Base-by-base conservation (phyloP, 2,329 filamentous ascomycete genomes). In the Exserohilum turcica region DNA sequence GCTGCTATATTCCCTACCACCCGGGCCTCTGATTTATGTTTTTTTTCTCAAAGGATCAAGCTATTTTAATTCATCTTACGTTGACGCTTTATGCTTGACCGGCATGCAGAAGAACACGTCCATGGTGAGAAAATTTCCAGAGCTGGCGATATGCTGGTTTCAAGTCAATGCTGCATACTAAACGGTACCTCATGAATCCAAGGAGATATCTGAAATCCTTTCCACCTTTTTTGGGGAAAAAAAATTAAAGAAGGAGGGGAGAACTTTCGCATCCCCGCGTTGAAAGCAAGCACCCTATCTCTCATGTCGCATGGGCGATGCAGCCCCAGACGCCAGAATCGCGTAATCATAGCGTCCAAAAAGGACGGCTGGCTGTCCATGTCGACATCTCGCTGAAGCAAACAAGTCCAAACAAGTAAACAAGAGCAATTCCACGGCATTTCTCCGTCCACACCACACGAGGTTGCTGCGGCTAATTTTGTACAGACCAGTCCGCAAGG, bases 31-130 rank as follows among this genome's bases (percentile, higher is more conserved):
- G 4, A 24, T 24, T 24, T 24, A 40, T 40, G 5, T 28, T 40
- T 38, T 28, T 40, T 38, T 35, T 43, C 18, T 47, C 24, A n/a
- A 28, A 46, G 19, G 43, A 48, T 16, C 48, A 38, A 13, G 38
- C 27, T 32, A 21, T 27, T 52, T 48, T 52, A 52, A 52, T 52
- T 47, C 32, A 52, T 52, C 10, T 52, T 47, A 40, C 48, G 42
- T 12, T 32, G 19, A 21, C 40, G 12, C 10, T n/a, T 24, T 2
- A n/a, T 32, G 21, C 7, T 24, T 7, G 21, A 5, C 21, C 21
- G 21, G 21, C 21, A 7, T 7, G 21, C 7, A n/a, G n/a, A n/a
- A n/a, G n/a, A n/a, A n/a, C n/a, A n/a, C n/a, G n/a, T n/a, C n/a
- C n/a, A n/a, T n/a, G n/a, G n/a, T n/a, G n/a, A n/a, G n/a, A n/a